Evolutionary conservation across 371 early-diverging fungal genomes (phyloP).

Genomic region (Haplosporangium sp.): DNA sequence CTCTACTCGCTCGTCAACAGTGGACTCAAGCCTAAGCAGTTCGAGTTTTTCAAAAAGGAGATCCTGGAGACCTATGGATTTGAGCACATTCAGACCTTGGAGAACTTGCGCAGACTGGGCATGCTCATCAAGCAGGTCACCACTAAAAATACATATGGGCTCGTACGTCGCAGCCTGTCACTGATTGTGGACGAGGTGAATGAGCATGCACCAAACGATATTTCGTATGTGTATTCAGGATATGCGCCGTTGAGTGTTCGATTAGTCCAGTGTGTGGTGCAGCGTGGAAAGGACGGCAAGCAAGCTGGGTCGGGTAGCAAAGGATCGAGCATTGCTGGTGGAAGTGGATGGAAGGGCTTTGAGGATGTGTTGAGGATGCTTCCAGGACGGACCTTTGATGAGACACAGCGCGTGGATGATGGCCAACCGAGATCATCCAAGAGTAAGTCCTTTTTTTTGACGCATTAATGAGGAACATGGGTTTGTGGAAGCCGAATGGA

Average conservation of each 20-base stretch:
- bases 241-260: conserved; percentile 93
- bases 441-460: conserved; percentile 53
- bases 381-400: conserved; percentile 84
- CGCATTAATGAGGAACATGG: not conserved
- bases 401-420: conserved; percentile 75
- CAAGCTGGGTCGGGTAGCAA: conserved; percentile 42
- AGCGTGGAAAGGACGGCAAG: conserved; percentile 35
- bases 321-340: conserved; percentile 34
- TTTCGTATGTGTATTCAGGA: conserved; percentile 94
- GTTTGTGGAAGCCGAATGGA: not conserved
- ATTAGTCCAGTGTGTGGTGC: conserved; percentile 83
- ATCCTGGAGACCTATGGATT: conserved; percentile 90
- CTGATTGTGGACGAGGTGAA: conserved; percentile 90
- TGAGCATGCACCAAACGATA: conserved; percentile 87
- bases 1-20: conserved; percentile 86
- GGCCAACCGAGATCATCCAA: conserved; percentile 61
- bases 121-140: conserved; percentile 69
- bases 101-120: conserved; percentile 75
- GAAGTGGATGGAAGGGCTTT: conserved; percentile 85
- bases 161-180: conserved; percentile 75
- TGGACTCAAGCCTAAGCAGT: conserved; percentile 81
- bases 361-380: conserved; percentile 84
- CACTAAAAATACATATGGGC: conserved; percentile 63
- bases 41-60: conserved; percentile 85
- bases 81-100: conserved; percentile 86